Percentiles rank a stretch among this genome's conserved stretches.
Conservation (phyloP, 2,329 filamentous ascomycete species). For the Xylaria sp. region DNA sequence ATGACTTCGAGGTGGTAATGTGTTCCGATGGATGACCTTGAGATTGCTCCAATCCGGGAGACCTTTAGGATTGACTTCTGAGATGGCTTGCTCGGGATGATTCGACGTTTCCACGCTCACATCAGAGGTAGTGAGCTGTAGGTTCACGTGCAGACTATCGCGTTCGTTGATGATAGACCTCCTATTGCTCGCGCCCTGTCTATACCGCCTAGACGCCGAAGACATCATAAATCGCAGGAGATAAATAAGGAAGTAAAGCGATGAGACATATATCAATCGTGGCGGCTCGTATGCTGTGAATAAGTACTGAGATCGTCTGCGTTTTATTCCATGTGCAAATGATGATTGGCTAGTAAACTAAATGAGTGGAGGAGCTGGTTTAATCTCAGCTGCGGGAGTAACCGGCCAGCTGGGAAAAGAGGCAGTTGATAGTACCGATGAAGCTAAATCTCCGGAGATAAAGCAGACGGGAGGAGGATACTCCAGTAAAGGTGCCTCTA, state of each 20-base stretch:
- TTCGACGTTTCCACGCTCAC: background rate
- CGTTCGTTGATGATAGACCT: constrained; percentile 41
- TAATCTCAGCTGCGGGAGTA: background rate
- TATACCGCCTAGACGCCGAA: background rate
- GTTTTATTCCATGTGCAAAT: background rate
- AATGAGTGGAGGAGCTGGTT: background rate
- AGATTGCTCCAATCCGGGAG: constrained; percentile 72
- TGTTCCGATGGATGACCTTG: constrained; percentile 68
- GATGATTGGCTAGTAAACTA: background rate
- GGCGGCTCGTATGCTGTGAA: background rate
- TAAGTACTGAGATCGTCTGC: background rate
- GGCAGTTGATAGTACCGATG: no score
- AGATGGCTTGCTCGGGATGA: constrained; percentile 1
- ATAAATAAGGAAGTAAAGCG: background rate
- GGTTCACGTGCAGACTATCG: constrained; percentile 42
- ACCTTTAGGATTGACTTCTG: constrained; percentile 47
- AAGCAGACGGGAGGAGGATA: background rate
- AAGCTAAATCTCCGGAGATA: no score
- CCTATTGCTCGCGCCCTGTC: background rate
- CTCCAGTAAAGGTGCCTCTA: background rate
- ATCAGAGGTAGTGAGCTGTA: constrained; percentile 31
- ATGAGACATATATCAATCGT: background rate
- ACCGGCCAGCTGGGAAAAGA: background rate
- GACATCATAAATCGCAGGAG: constrained; percentile 20
- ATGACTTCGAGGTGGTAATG: constrained; percentile 64